A percentile compares a stretch with the other conserved stretches of the same genome.
Conservation (phyloP, 352 stramenopile species). For the Phytopythium boreale region DNA sequence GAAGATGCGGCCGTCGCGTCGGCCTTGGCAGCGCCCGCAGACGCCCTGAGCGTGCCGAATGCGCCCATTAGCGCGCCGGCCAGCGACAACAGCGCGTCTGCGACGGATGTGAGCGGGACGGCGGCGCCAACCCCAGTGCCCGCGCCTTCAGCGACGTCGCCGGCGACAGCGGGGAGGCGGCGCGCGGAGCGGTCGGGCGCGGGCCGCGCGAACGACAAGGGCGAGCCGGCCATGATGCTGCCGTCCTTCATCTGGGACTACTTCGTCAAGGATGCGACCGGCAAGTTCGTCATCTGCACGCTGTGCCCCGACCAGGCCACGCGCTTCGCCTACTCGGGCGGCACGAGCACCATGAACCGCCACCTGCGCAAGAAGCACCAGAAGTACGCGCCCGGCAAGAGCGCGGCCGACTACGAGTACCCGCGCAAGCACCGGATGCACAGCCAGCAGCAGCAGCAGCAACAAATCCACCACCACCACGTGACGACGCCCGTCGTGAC, state of each 20-base stretch:
- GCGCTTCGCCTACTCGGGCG: slow-evolving; percentile 79
- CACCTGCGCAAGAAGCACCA: slow-evolving; percentile 81
- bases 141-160: slow-evolving; percentile 4
- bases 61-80: background rate
- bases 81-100: background rate
- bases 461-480: slow-evolving; percentile 7
- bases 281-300: slow-evolving; percentile 79
- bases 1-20: background rate
- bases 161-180: background rate
- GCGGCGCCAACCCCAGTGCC: background rate
- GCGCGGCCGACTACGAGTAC: slow-evolving; percentile 67
- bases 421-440: slow-evolving; percentile 15
- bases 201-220: slow-evolving; percentile 37
- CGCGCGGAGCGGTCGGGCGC: slow-evolving; percentile 9
- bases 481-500: slow-evolving; percentile 1
- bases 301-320: slow-evolving; percentile 62
- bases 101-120: background rate
- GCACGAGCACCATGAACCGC: slow-evolving; percentile 83
- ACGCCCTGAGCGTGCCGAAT: no score
- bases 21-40: background rate
- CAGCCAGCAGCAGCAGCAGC: background rate
- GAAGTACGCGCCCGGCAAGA: slow-evolving; percentile 75
- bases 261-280: slow-evolving; percentile 71
- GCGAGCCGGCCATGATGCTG: slow-evolving; percentile 59
- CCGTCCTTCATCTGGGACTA: slow-evolving; percentile 86